Conservation (phyloP, 2,329 filamentous ascomycete genomes). For the Drechslerella dactyloides region DNA sequence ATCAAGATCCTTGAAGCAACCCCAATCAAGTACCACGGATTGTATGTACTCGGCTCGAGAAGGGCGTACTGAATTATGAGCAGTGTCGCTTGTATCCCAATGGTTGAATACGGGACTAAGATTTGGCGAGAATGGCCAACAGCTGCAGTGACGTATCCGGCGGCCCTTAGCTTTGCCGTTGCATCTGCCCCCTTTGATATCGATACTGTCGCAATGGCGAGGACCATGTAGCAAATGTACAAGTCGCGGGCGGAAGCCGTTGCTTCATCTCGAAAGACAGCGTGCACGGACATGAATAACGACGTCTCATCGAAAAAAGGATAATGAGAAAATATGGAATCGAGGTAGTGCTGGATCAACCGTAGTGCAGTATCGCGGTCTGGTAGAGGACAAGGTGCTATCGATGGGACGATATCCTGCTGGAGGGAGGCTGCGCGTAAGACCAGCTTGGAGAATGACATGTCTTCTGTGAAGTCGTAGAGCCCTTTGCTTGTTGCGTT, state of each 20-base stretch:
- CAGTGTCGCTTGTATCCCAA: constrained; percentile 84
- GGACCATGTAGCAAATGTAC: constrained; percentile 86
- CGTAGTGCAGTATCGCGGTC: constrained; percentile 71
- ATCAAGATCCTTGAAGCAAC: constrained; percentile 86
- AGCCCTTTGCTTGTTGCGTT: constrained; percentile 95
- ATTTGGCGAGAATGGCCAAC: constrained; percentile 80
- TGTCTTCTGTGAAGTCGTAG: constrained; percentile 82
- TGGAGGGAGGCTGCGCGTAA: constrained; percentile 74
- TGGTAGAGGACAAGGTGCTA: constrained; percentile 64
- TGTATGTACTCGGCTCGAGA: constrained; percentile 87
- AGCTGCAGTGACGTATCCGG: constrained; percentile 69
- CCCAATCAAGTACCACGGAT: constrained; percentile 91
- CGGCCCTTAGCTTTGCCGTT: constrained; percentile 61
- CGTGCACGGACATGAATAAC: constrained; percentile 78
- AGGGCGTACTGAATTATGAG: constrained; percentile 88
- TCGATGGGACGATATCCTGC: constrained; percentile 46
- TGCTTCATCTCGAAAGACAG: constrained; percentile 74
- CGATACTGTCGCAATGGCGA: constrained; percentile 72
- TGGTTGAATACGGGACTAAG: constrained; percentile 80
- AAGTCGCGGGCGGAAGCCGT: constrained; percentile 73
- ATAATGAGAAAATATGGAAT: constrained; percentile 78
- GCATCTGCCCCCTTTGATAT: constrained; percentile 55
- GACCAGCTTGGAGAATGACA: constrained; percentile 89
- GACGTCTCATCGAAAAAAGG: constrained; percentile 82
- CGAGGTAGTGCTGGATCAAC: constrained; percentile 82